A percentile compares a stretch with the other conserved stretches of the same genome.
Conservation (phyloP, 2,329 filamentous ascomycete species). For the Phaeoacremonium minimum region DNA sequence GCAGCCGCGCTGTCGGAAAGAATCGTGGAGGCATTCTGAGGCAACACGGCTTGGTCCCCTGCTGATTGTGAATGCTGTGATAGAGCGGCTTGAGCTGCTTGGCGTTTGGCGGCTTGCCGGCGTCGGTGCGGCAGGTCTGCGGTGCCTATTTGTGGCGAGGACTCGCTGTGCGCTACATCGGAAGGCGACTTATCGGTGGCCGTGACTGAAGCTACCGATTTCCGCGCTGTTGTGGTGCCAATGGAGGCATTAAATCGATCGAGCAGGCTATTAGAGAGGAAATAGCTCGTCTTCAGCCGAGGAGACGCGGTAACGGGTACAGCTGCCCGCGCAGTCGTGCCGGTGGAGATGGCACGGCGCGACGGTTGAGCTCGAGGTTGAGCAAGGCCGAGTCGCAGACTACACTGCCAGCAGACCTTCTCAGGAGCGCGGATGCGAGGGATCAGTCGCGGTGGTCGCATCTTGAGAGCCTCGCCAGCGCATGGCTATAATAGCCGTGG, state of each 20-base stretch:
- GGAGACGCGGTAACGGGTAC: conserved; percentile 11
- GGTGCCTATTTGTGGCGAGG: neutral
- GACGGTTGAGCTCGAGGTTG: neutral
- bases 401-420: conserved; percentile 20
- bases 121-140: conserved; percentile 18
- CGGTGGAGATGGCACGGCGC: conserved; percentile 13
- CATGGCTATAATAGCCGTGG: too few relatives aligned
- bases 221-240: conserved; percentile 3
- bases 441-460: neutral
- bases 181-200: neutral
- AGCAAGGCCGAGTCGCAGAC: conserved; percentile 5
- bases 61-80: neutral
- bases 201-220: conserved; percentile 5
- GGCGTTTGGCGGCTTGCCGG: conserved; percentile 17
- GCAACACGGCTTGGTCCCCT: conserved; percentile 12
- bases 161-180: neutral
- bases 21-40: conserved; percentile 41
- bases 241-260: conserved; percentile 18
- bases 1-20: conserved; percentile 48
- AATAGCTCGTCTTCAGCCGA: conserved; percentile 22
- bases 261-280: conserved; percentile 26
- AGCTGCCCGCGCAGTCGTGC: conserved; percentile 10
- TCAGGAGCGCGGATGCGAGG: conserved; percentile 4
- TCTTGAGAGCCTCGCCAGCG: too few relatives aligned
- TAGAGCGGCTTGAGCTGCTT: conserved; percentile 9